These are phyloP conservation scores for Adansonia grandidieri DNA, from an alignment of 441 rosid genomes.

Conservation along the genomic window DNA sequence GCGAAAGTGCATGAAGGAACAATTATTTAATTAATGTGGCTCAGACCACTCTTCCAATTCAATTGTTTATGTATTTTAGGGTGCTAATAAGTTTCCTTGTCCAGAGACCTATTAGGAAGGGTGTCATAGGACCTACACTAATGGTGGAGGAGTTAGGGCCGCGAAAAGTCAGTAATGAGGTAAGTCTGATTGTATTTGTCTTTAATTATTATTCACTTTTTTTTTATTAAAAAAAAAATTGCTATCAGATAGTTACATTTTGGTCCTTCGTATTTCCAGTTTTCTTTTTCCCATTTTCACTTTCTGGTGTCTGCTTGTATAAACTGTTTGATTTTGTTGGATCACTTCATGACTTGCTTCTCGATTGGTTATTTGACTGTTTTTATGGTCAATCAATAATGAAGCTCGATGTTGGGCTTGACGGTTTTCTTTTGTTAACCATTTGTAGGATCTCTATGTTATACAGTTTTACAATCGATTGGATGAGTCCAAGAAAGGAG, in stretches of 20 bases:
- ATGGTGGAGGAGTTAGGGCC: slow-evolving; percentile 91
- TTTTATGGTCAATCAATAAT: slow-evolving; percentile 11
- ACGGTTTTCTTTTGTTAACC: slow-evolving; percentile 22
- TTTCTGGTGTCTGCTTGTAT: slow-evolving; percentile 5
- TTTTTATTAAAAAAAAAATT: background rate
- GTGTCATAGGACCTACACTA: slow-evolving; percentile 77
- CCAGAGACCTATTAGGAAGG: slow-evolving; percentile 87
- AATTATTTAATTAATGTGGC: background rate
- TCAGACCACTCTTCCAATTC: background rate
- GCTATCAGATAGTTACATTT: background rate
- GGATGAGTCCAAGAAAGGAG: slow-evolving; percentile 85
- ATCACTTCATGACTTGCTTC: background rate
- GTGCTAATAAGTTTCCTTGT: slow-evolving; percentile 14
- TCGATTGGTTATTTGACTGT: background rate
- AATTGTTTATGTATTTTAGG: background rate
- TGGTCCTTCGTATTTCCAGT: background rate
- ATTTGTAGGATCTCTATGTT: slow-evolving; percentile 71
- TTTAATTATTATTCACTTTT: background rate
- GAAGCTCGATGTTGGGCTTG: slow-evolving; percentile 22
- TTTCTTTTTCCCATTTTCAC: background rate
- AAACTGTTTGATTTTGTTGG: slow-evolving; percentile 5
- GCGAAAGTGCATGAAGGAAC: background rate
- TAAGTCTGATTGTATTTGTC: slow-evolving; percentile 34
- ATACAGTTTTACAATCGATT: slow-evolving; percentile 70
- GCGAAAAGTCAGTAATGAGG: slow-evolving; percentile 68